phyloP scores from a whole-genome alignment of 805 yeast species.

The Yarrowia yakushimensis region DNA sequence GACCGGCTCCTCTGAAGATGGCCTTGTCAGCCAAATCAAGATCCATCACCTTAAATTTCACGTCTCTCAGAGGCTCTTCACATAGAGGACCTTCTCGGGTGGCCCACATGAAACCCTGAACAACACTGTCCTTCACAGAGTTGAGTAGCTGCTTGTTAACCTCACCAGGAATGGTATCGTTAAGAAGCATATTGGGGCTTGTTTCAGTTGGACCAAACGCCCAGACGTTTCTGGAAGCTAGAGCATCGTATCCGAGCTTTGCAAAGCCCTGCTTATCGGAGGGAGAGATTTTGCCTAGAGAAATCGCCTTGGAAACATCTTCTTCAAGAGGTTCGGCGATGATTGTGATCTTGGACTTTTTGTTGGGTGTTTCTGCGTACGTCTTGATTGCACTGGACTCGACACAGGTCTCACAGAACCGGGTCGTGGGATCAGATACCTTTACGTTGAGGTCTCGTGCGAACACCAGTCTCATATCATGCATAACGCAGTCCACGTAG shows the following conservation, averaged over 20 bases:
- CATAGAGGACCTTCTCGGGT: conserved; percentile 87
- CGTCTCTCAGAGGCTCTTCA: conserved; percentile 71
- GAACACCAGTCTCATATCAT: conserved; percentile 65
- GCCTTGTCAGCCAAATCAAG: conserved; percentile 49
- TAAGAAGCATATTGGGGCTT: conserved; percentile 52
- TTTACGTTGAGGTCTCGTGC: conserved; percentile 61
- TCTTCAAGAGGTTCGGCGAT: conserved; percentile 71
- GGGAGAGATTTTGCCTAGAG: conserved; percentile 43
- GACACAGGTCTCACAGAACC: conserved; percentile 71
- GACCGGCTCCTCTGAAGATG: conserved; percentile 55
- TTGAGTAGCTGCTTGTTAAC: conserved; percentile 53
- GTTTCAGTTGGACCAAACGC: conserved; percentile 58
- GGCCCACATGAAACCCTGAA: conserved; percentile 82
- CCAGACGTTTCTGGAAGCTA: conserved; percentile 82
- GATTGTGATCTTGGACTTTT: conserved; percentile 57
- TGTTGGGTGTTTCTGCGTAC: conserved; percentile 55
- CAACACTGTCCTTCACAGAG: conserved; percentile 51
- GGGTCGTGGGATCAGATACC: conserved; percentile 79
- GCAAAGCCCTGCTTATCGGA: background rate
- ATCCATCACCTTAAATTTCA: conserved; percentile 68
- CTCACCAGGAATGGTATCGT: conserved; percentile 74
- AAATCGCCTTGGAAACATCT: conserved; percentile 54
- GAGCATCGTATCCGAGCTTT: conserved; percentile 71
- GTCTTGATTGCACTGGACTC: conserved; percentile 66
- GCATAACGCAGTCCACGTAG: conserved; percentile 76